Evolutionary conservation across 345 rosid genomes (phyloP), one percentile per base, ranked within the genome.

Genomic region (Kernera saxatilis): DNA sequence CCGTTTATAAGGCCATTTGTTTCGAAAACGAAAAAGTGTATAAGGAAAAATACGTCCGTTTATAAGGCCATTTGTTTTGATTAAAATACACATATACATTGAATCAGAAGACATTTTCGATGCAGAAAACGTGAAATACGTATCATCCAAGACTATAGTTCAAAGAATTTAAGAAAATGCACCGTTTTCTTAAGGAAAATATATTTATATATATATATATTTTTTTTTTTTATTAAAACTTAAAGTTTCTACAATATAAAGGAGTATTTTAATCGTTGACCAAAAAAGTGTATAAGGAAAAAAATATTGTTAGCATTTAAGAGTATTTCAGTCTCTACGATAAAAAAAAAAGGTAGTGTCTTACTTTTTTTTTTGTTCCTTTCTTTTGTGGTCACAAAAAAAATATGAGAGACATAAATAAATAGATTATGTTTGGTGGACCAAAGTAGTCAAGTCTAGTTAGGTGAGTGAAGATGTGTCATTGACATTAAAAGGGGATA

Each of bases 381-480:
- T 27, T 54, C 27, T 10, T 33, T 41, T 35, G 46, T 62, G 55
- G 46, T 30, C 40, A 54, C 54, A 64, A 1, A 59, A 3, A 12
- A 23, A 19, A 19, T 7, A 62, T n/a, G 49, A 63, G 37, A 44
- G 70, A 54, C 48, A 30, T 45, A 71, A 52, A n/a, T n/a, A n/a
- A 22, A 26, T 48, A 56, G 26, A 46, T 56, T 26, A 19, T 48
- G 36, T 53, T 72, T 63, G 76, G 70, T 72, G 22, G 62, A 51
- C 39, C 26, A 12, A 7, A 61, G 35, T 21, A 37, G 23, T 70
- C 10, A 17, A 50, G 52, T 60, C 19, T 50, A 2, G 53, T 73
- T 43, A 48, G 67, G 60, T 73, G 8, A 55, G 66, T 73, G 77
- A 72, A 72, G 32, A 72, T 53, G 70, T 72, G 45, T 51, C 62